Percentiles rank a stretch among this genome's conserved stretches.
Evolutionary conservation across 768 basidiomycete species (phyloP).

Genomic region (Cyclocybe cylindracea): DNA sequence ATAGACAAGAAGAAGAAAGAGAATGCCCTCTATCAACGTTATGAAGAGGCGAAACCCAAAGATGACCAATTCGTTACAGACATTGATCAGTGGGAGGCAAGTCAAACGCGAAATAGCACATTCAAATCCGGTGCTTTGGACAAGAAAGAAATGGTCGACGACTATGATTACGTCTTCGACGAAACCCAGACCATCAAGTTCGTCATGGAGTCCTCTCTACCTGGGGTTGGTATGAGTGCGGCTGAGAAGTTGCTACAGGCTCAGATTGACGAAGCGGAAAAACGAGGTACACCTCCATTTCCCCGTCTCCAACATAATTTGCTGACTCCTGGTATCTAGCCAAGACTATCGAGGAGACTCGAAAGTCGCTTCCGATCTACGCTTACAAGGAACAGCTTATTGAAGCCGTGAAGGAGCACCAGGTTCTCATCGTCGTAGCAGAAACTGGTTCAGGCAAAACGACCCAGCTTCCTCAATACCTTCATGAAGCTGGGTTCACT

Average conservation of each 20-base stretch:
- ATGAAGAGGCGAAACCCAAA: conserved; percentile 90
- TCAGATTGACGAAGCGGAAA: conserved; percentile 91
- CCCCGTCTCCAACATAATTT: neutral
- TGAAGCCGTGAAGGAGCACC: conserved; percentile 85
- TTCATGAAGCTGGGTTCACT: conserved; percentile 97
- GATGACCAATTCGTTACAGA: conserved; percentile 96
- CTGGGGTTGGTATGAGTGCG: conserved; percentile 72
- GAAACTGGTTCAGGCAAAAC: conserved; percentile 99
- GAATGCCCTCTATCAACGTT: conserved; percentile 89
- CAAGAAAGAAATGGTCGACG: conserved; percentile 75
- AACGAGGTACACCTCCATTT: conserved; percentile 61
- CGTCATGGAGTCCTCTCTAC: conserved; percentile 79
- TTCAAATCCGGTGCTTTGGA: conserved; percentile 94
- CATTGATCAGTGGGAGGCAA: conserved; percentile 96
- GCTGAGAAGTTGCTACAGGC: conserved; percentile 84
- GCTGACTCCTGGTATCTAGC: conserved; percentile 43
- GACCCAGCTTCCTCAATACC: conserved; percentile 96
- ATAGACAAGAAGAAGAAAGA: conserved; percentile 97
- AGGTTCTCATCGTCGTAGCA: conserved; percentile 95
- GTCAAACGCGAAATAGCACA: conserved; percentile 86
- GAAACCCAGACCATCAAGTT: conserved; percentile 97
- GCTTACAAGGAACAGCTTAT: conserved; percentile 86
- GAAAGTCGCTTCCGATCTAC: conserved; percentile 93
- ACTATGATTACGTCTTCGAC: conserved; percentile 98
- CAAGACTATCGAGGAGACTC: conserved; percentile 87